Conservation (phyloP, 306 rosid species). For the Luffa acutangula region DNA sequence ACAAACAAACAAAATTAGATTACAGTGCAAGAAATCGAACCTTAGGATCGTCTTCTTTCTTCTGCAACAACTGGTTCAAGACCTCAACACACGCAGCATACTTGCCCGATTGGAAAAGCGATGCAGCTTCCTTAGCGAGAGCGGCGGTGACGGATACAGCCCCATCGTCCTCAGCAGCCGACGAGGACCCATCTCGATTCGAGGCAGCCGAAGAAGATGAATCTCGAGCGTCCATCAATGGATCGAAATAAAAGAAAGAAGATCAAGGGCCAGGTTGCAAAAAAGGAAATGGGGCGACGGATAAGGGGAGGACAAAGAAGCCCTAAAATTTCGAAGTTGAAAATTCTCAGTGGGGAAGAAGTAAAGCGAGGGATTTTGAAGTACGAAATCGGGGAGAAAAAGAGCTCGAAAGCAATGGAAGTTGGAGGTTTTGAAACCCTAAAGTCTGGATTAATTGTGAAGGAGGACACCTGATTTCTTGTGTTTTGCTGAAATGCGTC, state of each 20-base stretch:
- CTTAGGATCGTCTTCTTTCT: conserved; percentile 84
- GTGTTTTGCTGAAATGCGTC: conserved; percentile 8
- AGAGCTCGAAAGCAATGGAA: background rate
- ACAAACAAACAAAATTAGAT: background rate
- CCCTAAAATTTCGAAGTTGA: conserved; percentile 14
- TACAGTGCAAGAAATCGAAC: conserved; percentile 18
- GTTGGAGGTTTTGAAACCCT: conserved; percentile 23
- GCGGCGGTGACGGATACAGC: conserved; percentile 40
- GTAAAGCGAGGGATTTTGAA: background rate
- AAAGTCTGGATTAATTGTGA: conserved; percentile 1
- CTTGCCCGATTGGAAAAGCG: conserved; percentile 79
- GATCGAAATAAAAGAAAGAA: conserved; percentile 39
- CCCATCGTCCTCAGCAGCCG: conserved; percentile 52
- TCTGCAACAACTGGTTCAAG: conserved; percentile 57
- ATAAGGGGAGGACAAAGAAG: background rate
- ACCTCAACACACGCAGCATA: conserved; percentile 61
- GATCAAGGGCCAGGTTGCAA: conserved; percentile 20
- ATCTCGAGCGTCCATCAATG: conserved; percentile 69
- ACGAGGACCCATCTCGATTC: conserved; percentile 53
- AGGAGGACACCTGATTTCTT: conserved; percentile 14
- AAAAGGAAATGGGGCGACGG: background rate
- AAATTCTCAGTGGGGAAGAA: background rate
- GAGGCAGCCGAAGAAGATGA: conserved; percentile 30
- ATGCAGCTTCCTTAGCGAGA: conserved; percentile 69
- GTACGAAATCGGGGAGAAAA: conserved; percentile 1